Conservation (phyloP, 306 rosid genomes). For the Sindora glabra region DNA sequence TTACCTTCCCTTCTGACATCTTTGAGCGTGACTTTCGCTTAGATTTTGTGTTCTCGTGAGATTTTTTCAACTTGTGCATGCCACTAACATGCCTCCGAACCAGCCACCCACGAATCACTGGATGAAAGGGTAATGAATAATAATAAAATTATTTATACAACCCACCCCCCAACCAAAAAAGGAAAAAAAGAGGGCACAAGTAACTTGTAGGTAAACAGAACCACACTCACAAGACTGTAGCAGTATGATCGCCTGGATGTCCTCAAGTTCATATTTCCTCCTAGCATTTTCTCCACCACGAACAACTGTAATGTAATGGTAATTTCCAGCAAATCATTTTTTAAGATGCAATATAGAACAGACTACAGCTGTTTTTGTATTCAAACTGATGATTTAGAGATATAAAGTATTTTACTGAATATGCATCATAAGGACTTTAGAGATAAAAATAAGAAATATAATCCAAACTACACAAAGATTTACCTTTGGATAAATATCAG, state of each 20-base stretch:
- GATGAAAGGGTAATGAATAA: slow-evolving; percentile 8
- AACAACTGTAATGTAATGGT: slow-evolving; percentile 43
- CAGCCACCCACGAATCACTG: slow-evolving; percentile 68
- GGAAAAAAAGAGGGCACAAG: too few species aligned
- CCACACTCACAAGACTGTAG: slow-evolving; percentile 62
- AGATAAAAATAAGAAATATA: not conserved
- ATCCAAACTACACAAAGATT: not conserved
- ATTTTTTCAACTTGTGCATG: slow-evolving; percentile 17
- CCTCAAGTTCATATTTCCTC: slow-evolving; percentile 33
- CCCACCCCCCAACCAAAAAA: not conserved
- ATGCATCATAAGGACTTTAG: not conserved
- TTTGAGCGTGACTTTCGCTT: slow-evolving; percentile 37
- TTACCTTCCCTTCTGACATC: slow-evolving; percentile 56
- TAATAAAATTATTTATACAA: slow-evolving; percentile 22
- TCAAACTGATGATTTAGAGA: slow-evolving; percentile 1
- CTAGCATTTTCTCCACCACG: slow-evolving; percentile 65
- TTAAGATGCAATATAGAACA: not conserved
- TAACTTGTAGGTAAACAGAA: slow-evolving; percentile 15
- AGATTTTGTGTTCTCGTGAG: slow-evolving; percentile 31
- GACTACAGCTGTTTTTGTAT: too few species aligned
- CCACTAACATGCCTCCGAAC: slow-evolving; percentile 42
- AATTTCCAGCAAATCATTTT: not conserved
- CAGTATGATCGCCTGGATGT: slow-evolving; percentile 35
- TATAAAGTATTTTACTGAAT: not conserved
- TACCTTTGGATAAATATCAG: not conserved